Evolutionary conservation across 768 basidiomycete genomes (phyloP).

Genomic region (Boletus subparvulus): DNA sequence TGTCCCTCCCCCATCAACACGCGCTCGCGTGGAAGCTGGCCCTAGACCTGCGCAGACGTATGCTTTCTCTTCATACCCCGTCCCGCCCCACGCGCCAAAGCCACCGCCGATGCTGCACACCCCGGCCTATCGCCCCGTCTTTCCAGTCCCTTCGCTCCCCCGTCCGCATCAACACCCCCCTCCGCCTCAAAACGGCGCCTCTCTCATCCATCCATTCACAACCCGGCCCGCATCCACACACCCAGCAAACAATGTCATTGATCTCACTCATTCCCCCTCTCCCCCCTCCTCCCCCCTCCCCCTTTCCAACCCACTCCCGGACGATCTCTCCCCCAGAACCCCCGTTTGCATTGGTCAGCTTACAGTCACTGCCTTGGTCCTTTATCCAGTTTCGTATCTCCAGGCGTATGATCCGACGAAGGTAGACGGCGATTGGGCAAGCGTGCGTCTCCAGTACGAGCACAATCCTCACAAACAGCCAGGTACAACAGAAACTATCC

Average conservation of each 20-base stretch:
- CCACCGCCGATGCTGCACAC: slow-evolving; percentile 18
- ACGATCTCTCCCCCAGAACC: slow-evolving; percentile 72
- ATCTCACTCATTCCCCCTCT: slow-evolving; percentile 68
- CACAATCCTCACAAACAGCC: slow-evolving; percentile 52
- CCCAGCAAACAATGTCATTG: slow-evolving; percentile 59
- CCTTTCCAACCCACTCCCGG: slow-evolving; percentile 39
- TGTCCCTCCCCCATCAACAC: slow-evolving; percentile 32
- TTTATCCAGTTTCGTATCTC: slow-evolving; percentile 79
- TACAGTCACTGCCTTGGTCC: slow-evolving; percentile 75
- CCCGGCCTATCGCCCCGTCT: slow-evolving; percentile 48
- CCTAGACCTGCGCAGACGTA: slow-evolving; percentile 39
- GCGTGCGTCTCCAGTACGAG: slow-evolving; percentile 72
- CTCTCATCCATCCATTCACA: slow-evolving; percentile 22
- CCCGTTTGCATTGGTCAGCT: slow-evolving; percentile 89
- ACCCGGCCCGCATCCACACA: slow-evolving; percentile 24
- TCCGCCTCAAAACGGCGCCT: slow-evolving; percentile 24
- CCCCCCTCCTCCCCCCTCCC: slow-evolving; percentile 42
- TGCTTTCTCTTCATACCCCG: slow-evolving; percentile 23
- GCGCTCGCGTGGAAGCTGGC: slow-evolving; percentile 39
- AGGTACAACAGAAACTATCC: slow-evolving; percentile 65
- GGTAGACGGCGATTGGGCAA: slow-evolving; percentile 60
- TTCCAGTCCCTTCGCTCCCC: slow-evolving; percentile 43
- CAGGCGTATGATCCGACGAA: slow-evolving; percentile 40
- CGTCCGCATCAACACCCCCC: slow-evolving; percentile 22
- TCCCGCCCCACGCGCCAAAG: slow-evolving; percentile 29